phyloP scores from a whole-genome alignment of 495 filamentous ascomycete genomes.

The Cercophora scortea region DNA sequence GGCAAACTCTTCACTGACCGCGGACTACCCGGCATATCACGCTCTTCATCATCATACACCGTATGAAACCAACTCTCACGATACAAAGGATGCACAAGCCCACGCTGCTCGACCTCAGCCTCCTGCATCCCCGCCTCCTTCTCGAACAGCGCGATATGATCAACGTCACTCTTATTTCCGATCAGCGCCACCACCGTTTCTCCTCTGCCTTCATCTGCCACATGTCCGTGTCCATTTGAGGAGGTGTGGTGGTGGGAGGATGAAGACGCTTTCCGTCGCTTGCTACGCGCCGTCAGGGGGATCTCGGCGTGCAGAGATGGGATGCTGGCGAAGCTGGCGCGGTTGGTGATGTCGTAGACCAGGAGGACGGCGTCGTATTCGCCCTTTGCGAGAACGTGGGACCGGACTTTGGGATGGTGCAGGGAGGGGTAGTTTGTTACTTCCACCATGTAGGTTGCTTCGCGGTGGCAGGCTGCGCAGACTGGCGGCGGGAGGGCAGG shows the following conservation, averaged over 20 bases:
- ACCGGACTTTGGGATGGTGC: constrained; percentile 4
- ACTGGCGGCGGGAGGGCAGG: background rate
- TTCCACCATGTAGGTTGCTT: constrained; percentile 17
- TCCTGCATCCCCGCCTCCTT: constrained; percentile 9
- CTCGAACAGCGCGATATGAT: background rate
- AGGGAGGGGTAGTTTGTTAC: constrained; percentile 17
- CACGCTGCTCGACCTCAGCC: constrained; percentile 10
- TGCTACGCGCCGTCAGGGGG: constrained; percentile 1
- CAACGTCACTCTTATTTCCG: constrained; percentile 18
- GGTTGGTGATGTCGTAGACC: constrained; percentile 16
- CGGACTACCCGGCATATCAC: background rate
- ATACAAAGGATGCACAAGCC: constrained; percentile 16
- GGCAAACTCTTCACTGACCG: constrained; percentile 2
- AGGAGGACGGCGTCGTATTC: constrained; percentile 20
- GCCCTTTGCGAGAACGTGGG: constrained; percentile 2
- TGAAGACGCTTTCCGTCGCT: constrained; percentile 1
- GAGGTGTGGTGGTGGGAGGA: too few relatives aligned
- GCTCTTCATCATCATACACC: background rate
- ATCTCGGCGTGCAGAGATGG: constrained; percentile 12
- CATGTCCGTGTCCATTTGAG: background rate
- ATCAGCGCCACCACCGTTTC: constrained; percentile 13
- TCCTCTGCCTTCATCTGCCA: background rate
- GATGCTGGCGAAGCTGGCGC: constrained; percentile 8
- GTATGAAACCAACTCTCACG: constrained; percentile 1
- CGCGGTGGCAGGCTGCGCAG: background rate